Conservation (phyloP, 331 rosid species). For the Acacia pycnantha region DNA sequence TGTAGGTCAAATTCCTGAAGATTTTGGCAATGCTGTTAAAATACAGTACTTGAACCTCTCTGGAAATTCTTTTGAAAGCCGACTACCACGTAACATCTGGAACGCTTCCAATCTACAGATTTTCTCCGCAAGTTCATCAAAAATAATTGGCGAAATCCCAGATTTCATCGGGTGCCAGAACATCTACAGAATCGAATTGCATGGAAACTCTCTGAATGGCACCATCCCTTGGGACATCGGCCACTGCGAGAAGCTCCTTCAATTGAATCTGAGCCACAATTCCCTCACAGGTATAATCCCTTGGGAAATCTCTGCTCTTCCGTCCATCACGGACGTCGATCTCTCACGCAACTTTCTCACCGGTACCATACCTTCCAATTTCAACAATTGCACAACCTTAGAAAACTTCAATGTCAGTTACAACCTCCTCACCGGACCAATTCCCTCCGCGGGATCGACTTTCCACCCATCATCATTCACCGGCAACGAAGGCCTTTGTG, state of each 20-base stretch:
- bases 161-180: conserved; percentile 55
- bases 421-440: conserved; percentile 75
- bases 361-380: conserved; percentile 82
- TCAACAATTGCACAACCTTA: conserved; percentile 71
- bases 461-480: conserved; percentile 81
- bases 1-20: conserved; percentile 7
- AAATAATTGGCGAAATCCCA: conserved; percentile 47
- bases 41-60: conserved; percentile 2
- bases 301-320: conserved; percentile 65
- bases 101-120: conserved; percentile 42
- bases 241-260: conserved; percentile 53
- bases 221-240: conserved; percentile 63
- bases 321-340: conserved; percentile 57
- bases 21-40: conserved; percentile 18
- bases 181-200: conserved; percentile 55
- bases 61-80: background rate
- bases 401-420: conserved; percentile 75
- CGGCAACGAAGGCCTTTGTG: conserved; percentile 85
- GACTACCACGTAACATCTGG: conserved; percentile 43
- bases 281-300: conserved; percentile 64
- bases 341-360: conserved; percentile 79
- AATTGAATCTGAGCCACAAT: conserved; percentile 51
- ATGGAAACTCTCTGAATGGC: conserved; percentile 43
- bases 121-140: conserved; percentile 50
- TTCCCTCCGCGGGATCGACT: conserved; percentile 65